Conservation (phyloP, 2,329 filamentous ascomycete species). For the Thermoascus crustaceus region DNA sequence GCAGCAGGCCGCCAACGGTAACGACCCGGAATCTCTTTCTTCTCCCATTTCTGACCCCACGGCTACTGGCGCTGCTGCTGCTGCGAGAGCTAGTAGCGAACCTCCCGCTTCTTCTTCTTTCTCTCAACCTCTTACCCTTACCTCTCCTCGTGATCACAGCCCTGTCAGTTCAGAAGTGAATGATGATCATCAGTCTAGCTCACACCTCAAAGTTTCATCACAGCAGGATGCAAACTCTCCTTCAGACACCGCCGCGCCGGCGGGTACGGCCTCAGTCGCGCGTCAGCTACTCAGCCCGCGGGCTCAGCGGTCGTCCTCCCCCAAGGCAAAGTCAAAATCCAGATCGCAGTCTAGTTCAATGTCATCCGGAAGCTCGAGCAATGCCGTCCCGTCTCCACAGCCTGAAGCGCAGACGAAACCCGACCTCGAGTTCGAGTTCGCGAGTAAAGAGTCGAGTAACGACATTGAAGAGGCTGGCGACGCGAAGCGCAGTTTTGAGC, state of each 20-base stretch:
- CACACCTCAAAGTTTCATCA: constrained; percentile 15
- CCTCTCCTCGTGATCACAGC: not conserved
- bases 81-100: not conserved
- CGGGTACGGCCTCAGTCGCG: constrained; percentile 17
- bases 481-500: constrained; percentile 22
- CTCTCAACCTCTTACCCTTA: not conserved
- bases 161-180: not conserved
- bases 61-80: not conserved
- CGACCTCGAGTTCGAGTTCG: constrained; percentile 22
- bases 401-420: constrained; percentile 7
- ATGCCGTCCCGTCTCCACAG: constrained; percentile 8
- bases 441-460: constrained; percentile 13
- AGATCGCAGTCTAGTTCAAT: constrained; percentile 11
- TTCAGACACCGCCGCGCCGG: constrained; percentile 12
- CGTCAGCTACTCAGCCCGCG: constrained; percentile 16
- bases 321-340: constrained; percentile 6
- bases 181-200: constrained; percentile 15
- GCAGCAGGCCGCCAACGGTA: constrained; percentile 27
- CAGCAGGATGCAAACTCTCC: constrained; percentile 14
- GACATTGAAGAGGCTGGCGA: constrained; percentile 19
- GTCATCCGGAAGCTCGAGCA: constrained; percentile 9
- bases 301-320: constrained; percentile 7
- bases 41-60: constrained; percentile 3
- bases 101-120: constrained; percentile 1
- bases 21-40: constrained; percentile 9